A percentile compares a stretch with the other conserved stretches of the same genome.
phyloP scores from a whole-genome alignment of 345 rosid species.

The Eucalyptus cloeziana region DNA sequence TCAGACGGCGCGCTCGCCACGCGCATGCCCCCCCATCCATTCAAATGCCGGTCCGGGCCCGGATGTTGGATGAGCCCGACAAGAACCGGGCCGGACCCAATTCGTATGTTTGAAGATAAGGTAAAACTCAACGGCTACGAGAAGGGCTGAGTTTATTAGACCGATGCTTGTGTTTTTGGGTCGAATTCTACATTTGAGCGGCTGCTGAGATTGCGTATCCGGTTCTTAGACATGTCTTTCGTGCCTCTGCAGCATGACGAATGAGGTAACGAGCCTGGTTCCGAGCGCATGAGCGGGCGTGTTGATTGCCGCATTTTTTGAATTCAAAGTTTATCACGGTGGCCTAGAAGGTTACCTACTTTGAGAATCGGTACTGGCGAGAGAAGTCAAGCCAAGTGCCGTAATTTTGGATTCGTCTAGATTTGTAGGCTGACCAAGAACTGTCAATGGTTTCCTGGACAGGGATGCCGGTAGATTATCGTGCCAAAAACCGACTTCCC shows the following conservation, averaged over 20 bases:
- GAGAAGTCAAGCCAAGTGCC: background rate
- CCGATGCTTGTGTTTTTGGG: background rate
- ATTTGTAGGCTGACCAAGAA: background rate
- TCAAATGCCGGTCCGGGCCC: background rate
- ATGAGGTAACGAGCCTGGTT: background rate
- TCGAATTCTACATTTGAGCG: background rate
- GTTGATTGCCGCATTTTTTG: background rate
- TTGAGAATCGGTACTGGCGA: background rate
- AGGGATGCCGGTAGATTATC: background rate
- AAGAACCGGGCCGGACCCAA: background rate
- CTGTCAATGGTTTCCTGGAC: background rate
- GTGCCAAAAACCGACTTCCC: background rate
- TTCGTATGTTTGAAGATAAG: background rate
- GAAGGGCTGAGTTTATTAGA: too few species aligned
- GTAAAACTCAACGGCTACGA: background rate
- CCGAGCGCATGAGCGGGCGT: background rate
- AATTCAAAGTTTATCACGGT: background rate
- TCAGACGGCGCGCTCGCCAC: background rate
- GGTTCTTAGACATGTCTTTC: background rate
- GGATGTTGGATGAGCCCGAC: background rate
- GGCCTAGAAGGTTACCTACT: background rate
- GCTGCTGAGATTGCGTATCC: background rate
- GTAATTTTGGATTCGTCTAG: background rate
- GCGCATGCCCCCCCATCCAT: background rate
- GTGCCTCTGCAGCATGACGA: background rate